phyloP scores from a whole-genome alignment of 2,329 filamentous ascomycete genomes.

The Pseudogymnoascus sp. region DNA sequence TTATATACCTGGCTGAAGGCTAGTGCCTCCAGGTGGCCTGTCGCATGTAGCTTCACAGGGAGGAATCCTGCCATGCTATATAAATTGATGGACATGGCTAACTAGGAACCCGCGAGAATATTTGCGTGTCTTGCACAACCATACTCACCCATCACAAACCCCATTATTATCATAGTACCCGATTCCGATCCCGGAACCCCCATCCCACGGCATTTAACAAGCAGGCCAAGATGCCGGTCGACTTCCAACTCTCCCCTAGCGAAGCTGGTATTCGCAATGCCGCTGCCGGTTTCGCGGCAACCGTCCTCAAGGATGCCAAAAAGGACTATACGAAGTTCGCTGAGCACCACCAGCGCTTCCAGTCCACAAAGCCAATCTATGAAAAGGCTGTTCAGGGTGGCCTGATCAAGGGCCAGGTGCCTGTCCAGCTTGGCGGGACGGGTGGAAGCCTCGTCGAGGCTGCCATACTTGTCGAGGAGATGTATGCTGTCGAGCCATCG shows the following conservation, averaged over 20 bases:
- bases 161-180: neutral
- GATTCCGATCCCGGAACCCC: neutral
- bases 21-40: neutral
- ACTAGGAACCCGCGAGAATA: conserved; percentile 1
- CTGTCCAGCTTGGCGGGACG: conserved; percentile 38
- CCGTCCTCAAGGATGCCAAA: conserved; percentile 23
- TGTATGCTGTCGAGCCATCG: conserved; percentile 43
- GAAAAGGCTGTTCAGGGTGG: conserved; percentile 36
- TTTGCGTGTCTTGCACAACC: neutral
- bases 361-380: conserved; percentile 41
- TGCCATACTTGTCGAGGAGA: conserved; percentile 44
- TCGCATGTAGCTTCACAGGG: neutral
- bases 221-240: conserved; percentile 17
- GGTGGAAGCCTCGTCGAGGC: conserved; percentile 39
- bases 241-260: conserved; percentile 27
- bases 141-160: neutral
- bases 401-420: conserved; percentile 41
- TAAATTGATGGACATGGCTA: conserved; percentile 2
- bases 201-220: neutral
- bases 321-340: conserved; percentile 22
- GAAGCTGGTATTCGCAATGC: conserved; percentile 25
- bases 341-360: conserved; percentile 35
- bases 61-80: conserved; percentile 1
- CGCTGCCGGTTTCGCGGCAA: conserved; percentile 24
- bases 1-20: neutral